Evolutionary conservation across 768 basidiomycete genomes (phyloP).

Genomic region (Multifurca ochricompacta): DNA sequence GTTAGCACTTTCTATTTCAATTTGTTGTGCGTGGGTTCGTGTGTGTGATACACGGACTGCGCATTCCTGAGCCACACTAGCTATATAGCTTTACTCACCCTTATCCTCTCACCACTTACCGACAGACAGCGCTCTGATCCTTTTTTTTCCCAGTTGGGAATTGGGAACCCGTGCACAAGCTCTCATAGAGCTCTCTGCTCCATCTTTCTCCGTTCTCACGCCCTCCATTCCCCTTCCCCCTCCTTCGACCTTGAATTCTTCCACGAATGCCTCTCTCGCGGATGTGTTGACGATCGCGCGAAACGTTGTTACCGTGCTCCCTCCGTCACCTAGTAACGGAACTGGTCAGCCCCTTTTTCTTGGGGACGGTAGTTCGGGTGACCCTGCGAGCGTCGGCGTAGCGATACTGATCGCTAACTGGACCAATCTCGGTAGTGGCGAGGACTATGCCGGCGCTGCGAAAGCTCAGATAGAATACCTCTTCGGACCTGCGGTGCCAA

Average conservation of each 20-base stretch:
- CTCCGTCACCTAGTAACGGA: constrained; percentile 34
- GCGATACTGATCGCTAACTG: constrained; percentile 58
- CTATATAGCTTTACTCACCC: no score
- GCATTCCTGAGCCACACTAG: no score
- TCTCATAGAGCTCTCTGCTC: constrained; percentile 41
- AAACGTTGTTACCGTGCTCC: constrained; percentile 41
- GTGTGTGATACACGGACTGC: no score
- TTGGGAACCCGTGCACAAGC: constrained; percentile 44
- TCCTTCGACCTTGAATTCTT: constrained; percentile 17
- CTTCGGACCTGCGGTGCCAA: constrained; percentile 43
- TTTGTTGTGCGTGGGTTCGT: neutral
- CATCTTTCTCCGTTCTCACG: constrained; percentile 40
- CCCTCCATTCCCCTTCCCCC: constrained; percentile 26
- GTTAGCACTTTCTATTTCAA: constrained; percentile 21
- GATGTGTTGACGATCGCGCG: constrained; percentile 53
- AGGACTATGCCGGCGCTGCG: constrained; percentile 58
- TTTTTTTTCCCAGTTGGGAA: constrained; percentile 39
- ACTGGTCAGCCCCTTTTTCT: constrained; percentile 48
- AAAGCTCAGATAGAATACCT: constrained; percentile 58
- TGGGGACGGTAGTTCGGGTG: constrained; percentile 57
- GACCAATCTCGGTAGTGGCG: constrained; percentile 38
- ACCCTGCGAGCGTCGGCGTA: constrained; percentile 74
- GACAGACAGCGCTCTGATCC: neutral
- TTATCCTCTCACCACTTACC: no score
- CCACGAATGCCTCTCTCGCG: constrained; percentile 31